Conservation (phyloP, 2,329 filamentous ascomycete genomes). For the Phialophora macrospora region DNA sequence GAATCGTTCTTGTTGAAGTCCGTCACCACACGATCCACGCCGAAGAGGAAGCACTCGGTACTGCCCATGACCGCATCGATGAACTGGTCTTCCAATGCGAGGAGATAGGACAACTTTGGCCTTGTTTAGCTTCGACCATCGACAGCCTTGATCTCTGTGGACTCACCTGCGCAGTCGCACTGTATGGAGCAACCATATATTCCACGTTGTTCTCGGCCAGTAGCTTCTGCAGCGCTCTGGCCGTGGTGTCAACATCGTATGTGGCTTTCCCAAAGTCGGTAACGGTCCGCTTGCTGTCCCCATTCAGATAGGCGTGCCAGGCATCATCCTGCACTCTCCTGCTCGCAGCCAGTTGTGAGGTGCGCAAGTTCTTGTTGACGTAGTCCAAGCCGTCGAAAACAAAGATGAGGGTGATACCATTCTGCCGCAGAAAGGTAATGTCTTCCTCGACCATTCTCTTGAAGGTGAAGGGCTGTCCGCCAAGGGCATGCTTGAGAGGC, state of each 20-base stretch:
- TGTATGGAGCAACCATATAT: constrained; percentile 84
- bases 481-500: constrained; percentile 85
- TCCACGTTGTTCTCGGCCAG: constrained; percentile 71
- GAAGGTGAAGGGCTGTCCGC: constrained; percentile 82
- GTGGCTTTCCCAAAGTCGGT: constrained; percentile 78
- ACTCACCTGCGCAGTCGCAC: constrained; percentile 80
- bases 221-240: constrained; percentile 75
- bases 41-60: constrained; percentile 83
- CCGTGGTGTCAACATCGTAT: constrained; percentile 64
- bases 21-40: constrained; percentile 75
- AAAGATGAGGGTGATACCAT: constrained; percentile 79
- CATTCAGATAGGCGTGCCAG: constrained; percentile 84
- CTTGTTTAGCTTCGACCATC: constrained; percentile 6
- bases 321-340: constrained; percentile 74
- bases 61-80: constrained; percentile 79
- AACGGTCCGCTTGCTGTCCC: constrained; percentile 73
- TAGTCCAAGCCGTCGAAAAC: constrained; percentile 89
- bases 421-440: constrained; percentile 71
- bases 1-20: constrained; percentile 60
- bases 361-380: constrained; percentile 71
- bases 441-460: constrained; percentile 75
- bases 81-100: constrained; percentile 61
- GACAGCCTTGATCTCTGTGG: neutral
- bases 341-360: constrained; percentile 61
- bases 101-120: constrained; percentile 70